Evolutionary conservation across 2,329 filamentous ascomycete genomes (phyloP), one percentile per base, ranked within the genome.

Genomic region (Intubia oerlemansii): DNA sequence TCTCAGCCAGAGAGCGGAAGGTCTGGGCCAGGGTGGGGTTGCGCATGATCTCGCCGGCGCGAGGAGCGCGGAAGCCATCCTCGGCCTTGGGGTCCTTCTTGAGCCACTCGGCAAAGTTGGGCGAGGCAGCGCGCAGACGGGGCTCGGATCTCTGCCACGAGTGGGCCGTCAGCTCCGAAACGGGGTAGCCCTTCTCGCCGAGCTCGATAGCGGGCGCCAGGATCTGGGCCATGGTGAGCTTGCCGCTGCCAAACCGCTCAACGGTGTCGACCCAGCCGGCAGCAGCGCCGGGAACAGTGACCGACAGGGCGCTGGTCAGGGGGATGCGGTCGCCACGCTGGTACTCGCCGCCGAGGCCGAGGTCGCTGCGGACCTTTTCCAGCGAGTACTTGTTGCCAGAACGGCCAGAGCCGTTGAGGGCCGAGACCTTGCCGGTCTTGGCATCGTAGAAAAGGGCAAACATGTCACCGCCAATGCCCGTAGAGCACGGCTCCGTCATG

Each of bases 401-500:
- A 17, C 88, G 71, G n/a, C 88, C 88, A 2, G 84, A 93, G 13
- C 84, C 88, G 49, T 98, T 98, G 49, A 95, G 56, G 8, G 82
- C 79, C 31, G 71, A 74, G 7, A 95, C 74, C 37, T 77, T 76
- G 44, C 77, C 76, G 0, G 73, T 79, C 40, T 74, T 66, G 24
- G 81, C 80, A 45, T 90, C 67, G 56, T 85, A 95, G 59, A 69
- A 93, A 20, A 95, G 66, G 49, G 84, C 84, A 54, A 95, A 98
- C 71, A 92, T 82, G 52, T 98, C 88, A 36, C 88, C 88, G 32
- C 88, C 88, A 34, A 98, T 93, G 23, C 88, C 88, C 1, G 88
- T 95, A 5, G 78, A 88, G 34, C 72, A 71, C 7, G 88, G 88
- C 46, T 98, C 88, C 1, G 85, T 92, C 45, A 95, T 66, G 51